Base-by-base conservation (phyloP, 164 flowering plant genomes). In the Santalum album region DNA sequence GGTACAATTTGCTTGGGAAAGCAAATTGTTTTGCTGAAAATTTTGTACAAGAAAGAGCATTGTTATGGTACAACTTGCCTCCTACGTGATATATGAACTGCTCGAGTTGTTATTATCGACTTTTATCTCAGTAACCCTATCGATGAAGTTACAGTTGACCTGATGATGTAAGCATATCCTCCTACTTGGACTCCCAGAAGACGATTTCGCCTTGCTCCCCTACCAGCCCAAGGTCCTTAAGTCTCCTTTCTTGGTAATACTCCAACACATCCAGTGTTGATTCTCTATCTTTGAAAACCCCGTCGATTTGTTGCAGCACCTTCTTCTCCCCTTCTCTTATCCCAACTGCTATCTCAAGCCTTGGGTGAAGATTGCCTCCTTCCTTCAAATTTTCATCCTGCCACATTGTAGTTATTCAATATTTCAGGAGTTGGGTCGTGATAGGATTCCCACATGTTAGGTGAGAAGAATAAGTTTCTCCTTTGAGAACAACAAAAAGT, bases 151-250 rank as follows among this genome's bases (percentile, higher is more conserved):
- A n/a, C n/a, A n/a, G n/a, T n/a, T n/a, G n/a, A n/a, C n/a, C n/a
- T n/a, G n/a, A n/a, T n/a, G n/a, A n/a, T n/a, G n/a, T n/a, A n/a
- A n/a, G n/a, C n/a, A n/a, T n/a, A n/a, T n/a, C n/a, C n/a, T n/a
- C n/a, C 34, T 29, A 29, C 34, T 79, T 84, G 26, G 80, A 67
- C 61, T 86, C 95, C 94, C 95, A 87, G 62, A 85, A 83, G 61
- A 87, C 83, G 43, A 81, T 87, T 3, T 90, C 95, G 24, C 89
- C 97, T 78, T 80, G 94, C 69, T 85, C 94, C 25, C 94, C 97
- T 54, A 71, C 85, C 25, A 90, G 75, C 25, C 95, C 97, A 57
- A 90, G 83, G 49, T 83, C 94, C 64, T 72, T 83, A 20, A 90
- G 82, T 61, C 98, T 82, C 65, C 97, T 85, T 58, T 90, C 96